Evolutionary conservation across 345 rosid species (phyloP), one percentile per base, ranked within the genome.

Genomic region (Isatis tinctoria): DNA sequence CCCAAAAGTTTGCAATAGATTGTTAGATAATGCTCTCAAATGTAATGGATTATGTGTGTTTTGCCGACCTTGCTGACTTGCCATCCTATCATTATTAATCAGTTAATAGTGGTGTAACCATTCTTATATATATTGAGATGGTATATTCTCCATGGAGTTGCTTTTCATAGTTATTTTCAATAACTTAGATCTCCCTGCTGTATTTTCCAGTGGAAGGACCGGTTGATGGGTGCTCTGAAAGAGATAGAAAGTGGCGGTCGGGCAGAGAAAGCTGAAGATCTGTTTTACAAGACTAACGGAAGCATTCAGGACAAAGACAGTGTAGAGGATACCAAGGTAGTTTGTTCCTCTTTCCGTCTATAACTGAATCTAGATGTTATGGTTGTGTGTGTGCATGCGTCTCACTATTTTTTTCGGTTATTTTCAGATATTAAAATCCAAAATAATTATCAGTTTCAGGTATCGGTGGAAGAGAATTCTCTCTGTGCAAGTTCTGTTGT

Each of bases 201-300:
- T 45, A 22, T 83, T 81, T 54, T 85, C 59, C 72, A 91, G 98
- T 94, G 98, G 98, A 85, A 91, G 74, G 96, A 87, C 74, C 95
- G 96, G 74, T 74, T 94, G 77, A 76, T 74, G 35, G 84, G 83
- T 76, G 93, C 93, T 72, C 75, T 94, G 79, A 87, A 82, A 82
- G 89, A 82, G 78, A 83, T 91, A 86, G 82, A 91, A 69, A 77
- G 77, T 69, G 95, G 88, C 74, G 82, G 77, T 36, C 60, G 77
- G 65, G 83, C 77, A 45, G 91, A 79, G 65, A 83, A 80, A 71
- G 74, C 78, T 43, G 78, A 82, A 66, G 79, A 60, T 67, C 84
- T 78, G 72, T 82, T 74, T 81, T 74, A 60, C 66, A 86, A 81
- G 67, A 75, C 70, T 61, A 87, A 85, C 72, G 90, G 88, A 75